These are phyloP conservation scores for Cryphonectria nitschkei DNA, from an alignment of 2,329 filamentous ascomycete genomes.

Conservation along the genomic window DNA sequence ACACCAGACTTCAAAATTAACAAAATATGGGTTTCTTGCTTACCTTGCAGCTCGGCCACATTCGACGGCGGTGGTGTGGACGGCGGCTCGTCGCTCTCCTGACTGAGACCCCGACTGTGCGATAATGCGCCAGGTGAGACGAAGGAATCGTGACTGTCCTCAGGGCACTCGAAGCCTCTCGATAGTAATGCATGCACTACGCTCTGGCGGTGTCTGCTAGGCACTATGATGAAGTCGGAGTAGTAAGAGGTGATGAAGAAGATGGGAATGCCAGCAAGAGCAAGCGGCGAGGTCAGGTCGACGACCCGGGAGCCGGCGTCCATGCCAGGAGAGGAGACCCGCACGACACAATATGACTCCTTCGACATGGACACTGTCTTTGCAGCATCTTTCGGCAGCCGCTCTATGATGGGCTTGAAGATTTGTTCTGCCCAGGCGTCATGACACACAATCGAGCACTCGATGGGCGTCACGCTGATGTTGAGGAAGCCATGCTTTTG, in stretches of 20 bases:
- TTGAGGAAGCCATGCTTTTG: constrained; percentile 83
- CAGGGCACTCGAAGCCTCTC: constrained; percentile 83
- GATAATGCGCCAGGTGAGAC: constrained; percentile 55
- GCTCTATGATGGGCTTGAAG: constrained; percentile 72
- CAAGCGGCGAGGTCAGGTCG: constrained; percentile 87
- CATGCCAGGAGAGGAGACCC: constrained; percentile 85
- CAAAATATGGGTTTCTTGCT: neutral
- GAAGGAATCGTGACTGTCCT: constrained; percentile 67
- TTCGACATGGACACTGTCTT: constrained; percentile 72
- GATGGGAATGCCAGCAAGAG: constrained; percentile 90
- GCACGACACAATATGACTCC: constrained; percentile 86
- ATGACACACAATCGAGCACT: constrained; percentile 91
- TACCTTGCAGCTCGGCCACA: constrained; percentile 72
- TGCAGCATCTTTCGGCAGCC: constrained; percentile 58
- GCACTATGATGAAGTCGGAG: constrained; percentile 94
- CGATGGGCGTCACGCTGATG: constrained; percentile 87
- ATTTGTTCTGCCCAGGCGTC: constrained; percentile 72
- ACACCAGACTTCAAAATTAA: neutral
- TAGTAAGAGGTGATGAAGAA: constrained; percentile 99
- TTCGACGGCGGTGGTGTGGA: constrained; percentile 77
- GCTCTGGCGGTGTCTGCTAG: constrained; percentile 70
- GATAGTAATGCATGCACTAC: constrained; percentile 78
- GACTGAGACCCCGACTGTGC: constrained; percentile 39
- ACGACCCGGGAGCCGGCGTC: constrained; percentile 91
- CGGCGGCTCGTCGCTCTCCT: constrained; percentile 46